Base-by-base conservation (phyloP, 176 grass and related monocot genomes). In the Panicum miliaceum region DNA sequence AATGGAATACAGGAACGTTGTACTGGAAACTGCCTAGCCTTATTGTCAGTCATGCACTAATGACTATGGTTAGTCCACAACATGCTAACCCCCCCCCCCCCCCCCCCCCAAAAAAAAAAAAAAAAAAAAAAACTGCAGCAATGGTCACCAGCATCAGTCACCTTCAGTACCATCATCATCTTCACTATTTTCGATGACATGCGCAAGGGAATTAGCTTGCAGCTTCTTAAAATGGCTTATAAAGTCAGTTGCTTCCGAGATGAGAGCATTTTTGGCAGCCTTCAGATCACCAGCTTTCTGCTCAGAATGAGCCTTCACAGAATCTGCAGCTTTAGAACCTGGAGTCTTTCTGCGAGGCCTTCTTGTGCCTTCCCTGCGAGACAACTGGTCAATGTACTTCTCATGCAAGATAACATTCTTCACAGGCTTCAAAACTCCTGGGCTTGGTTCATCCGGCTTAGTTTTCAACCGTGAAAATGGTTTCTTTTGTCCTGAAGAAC, bases 321-420 rank as follows among this genome's bases (percentile, higher is more conserved):
- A 48, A 48, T 51, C 60, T 81, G 51, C 68, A 54, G 79, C 69
- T 64, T 71, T 73, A 68, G 53, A 48, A 60, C 68, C 59, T 54
- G 51, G 23, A 77, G 43, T 58, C 63, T 75, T 88, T 35, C 71
- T 82, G 71, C 34, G 48, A 42, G 76, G 47, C 79, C 46, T 48
- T 48, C 15, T 48, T 48, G 46, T 48, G 46, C 53, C 85, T 76
- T 97, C 88, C 75, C 86, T 80, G 36, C 80, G 87, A 68, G 85
- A 85, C 57, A 97, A 86, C 43, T 94, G 92, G 64, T 92, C 81
- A n/a, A 97, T 94, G 63, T 97, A 97, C 81, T 86, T 97, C 67
- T 97, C 46, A 48, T 48, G 46, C 12, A 48, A 48, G 38, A 87
- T 56, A 36, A 64, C 58, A 51, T 97, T 97, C 83, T 94, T 92